These are phyloP conservation scores for Saccharomycopsis crataegensis DNA, from an alignment of 1,139 yeast genomes.

Conservation along the genomic window DNA sequence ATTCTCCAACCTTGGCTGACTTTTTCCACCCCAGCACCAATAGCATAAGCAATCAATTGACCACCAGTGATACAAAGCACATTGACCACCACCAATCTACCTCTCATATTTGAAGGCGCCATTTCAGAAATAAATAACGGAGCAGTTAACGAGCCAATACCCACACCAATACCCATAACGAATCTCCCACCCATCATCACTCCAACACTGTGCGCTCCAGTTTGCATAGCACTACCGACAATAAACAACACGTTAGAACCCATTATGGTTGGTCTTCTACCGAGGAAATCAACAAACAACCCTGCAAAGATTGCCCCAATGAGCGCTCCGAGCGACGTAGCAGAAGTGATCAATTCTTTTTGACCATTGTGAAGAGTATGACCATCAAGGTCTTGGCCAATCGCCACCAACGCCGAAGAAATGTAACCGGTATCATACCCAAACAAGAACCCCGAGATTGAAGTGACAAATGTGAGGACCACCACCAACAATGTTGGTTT, in stretches of 20 bases:
- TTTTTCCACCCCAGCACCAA: conserved; percentile 79
- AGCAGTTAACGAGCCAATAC: conserved; percentile 84
- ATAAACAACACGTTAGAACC: conserved; percentile 74
- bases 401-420: conserved; percentile 81
- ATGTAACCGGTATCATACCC: conserved; percentile 97
- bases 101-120: conserved; percentile 88
- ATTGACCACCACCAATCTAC: conserved; percentile 60
- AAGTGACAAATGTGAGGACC: conserved; percentile 66
- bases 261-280: conserved; percentile 75
- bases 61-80: conserved; percentile 64
- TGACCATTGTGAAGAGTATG: conserved; percentile 58
- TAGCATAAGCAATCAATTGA: conserved; percentile 83
- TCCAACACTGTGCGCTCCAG: conserved; percentile 77
- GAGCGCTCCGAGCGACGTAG: conserved; percentile 89
- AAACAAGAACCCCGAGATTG: conserved; percentile 91
- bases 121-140: conserved; percentile 88
- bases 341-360: conserved; percentile 87
- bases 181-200: conserved; percentile 88
- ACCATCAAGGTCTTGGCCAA: conserved; percentile 64
- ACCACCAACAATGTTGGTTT: conserved; percentile 60
- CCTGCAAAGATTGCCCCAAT: conserved; percentile 76
- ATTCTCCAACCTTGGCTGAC: conserved; percentile 88
- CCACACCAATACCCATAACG: conserved; percentile 93
- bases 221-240: conserved; percentile 76
- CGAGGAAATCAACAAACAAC: conserved; percentile 66